These are phyloP conservation scores for Rhodamnia rubescens DNA, from an alignment of 345 rosid species.

Conservation along the genomic window DNA sequence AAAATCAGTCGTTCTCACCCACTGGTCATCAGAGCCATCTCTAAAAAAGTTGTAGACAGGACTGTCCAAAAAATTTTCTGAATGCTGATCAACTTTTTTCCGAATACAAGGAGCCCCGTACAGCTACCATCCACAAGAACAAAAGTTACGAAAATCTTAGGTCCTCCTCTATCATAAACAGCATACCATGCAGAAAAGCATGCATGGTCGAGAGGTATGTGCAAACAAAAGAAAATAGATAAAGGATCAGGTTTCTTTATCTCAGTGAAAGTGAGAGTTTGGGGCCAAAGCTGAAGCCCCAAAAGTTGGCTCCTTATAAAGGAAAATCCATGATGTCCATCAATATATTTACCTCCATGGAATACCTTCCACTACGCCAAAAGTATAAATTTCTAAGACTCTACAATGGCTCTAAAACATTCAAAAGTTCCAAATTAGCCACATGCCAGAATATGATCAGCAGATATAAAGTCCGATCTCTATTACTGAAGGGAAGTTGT, in stretches of 20 bases:
- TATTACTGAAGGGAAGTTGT: background rate
- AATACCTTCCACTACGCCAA: background rate
- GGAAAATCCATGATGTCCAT: background rate
- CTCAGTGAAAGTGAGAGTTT: background rate
- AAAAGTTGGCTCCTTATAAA: background rate
- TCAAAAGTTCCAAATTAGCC: background rate
- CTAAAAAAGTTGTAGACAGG: slow-evolving; percentile 21
- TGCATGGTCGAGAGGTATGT: background rate
- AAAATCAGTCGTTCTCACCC: slow-evolving; percentile 42
- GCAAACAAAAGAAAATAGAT: background rate
- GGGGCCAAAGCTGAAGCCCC: background rate
- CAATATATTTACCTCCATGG: background rate
- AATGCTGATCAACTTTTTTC: slow-evolving; percentile 16
- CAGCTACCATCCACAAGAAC: slow-evolving; percentile 17
- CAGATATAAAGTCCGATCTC: background rate
- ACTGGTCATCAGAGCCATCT: slow-evolving; percentile 35
- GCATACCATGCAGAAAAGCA: background rate
- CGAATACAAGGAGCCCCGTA: slow-evolving; percentile 56
- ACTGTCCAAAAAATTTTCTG: slow-evolving; percentile 10
- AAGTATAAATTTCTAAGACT: background rate
- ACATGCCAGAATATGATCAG: background rate
- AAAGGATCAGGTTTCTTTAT: background rate
- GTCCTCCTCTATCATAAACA: background rate
- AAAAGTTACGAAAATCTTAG: background rate
- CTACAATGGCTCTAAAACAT: background rate